Evolutionary conservation across 2,329 filamentous ascomycete genomes (phyloP).

Genomic region (Penicillium sp.): DNA sequence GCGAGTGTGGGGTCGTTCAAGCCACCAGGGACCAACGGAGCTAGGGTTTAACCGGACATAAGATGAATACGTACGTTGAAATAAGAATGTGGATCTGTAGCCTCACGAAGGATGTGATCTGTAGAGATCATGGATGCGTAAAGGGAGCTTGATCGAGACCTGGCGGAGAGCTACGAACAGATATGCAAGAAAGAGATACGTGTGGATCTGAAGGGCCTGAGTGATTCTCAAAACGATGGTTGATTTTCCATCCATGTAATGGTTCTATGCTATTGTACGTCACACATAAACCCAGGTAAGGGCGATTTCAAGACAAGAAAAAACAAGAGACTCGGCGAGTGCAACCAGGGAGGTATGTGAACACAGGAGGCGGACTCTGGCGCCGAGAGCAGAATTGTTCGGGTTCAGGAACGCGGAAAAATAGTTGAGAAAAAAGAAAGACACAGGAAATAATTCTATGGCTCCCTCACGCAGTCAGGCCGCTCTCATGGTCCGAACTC

Average conservation of each 20-base stretch:
- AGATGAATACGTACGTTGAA: not conserved
- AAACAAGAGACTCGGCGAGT: constrained; percentile 20
- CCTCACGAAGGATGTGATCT: not conserved
- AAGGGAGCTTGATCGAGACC: not conserved
- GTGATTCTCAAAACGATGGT: constrained; percentile 23
- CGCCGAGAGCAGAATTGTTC: constrained; percentile 20
- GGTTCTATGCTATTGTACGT: constrained; percentile 32
- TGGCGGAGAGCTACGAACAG: not conserved
- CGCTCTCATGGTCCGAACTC: constrained; percentile 37
- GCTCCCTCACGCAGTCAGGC: constrained; percentile 35
- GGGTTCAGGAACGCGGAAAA: constrained; percentile 17
- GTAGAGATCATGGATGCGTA: not conserved
- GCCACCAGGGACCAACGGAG: not conserved
- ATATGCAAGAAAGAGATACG: not conserved
- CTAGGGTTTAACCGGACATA: not conserved
- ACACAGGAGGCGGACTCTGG: constrained; percentile 26
- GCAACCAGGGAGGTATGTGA: constrained; percentile 25
- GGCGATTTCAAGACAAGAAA: constrained; percentile 18
- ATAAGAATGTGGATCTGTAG: not conserved
- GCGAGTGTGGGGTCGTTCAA: constrained; percentile 5
- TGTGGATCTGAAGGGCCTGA: not conserved
- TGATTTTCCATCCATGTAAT: constrained; percentile 27
- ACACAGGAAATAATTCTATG: constrained; percentile 28
- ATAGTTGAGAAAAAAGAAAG: constrained; percentile 19
- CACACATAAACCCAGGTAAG: constrained; percentile 25